Conservation (phyloP, 257 asterid species). For the Solanum bulbocastanum region DNA sequence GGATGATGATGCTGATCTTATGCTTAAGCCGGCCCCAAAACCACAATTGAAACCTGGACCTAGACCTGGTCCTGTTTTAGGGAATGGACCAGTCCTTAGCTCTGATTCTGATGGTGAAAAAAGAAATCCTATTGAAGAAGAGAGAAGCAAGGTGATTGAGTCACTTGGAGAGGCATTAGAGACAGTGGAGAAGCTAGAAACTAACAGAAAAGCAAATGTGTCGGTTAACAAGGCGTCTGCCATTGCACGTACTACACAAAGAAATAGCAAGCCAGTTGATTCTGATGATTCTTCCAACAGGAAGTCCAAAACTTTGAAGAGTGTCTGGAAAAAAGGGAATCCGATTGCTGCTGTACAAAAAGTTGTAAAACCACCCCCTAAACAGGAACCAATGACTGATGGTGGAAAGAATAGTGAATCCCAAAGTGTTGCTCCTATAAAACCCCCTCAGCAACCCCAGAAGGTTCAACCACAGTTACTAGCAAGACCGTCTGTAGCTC, state of each 20-base stretch:
- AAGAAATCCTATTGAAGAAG: slow-evolving; percentile 30
- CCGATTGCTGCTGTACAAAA: slow-evolving; percentile 61
- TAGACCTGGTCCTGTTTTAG: slow-evolving; percentile 31
- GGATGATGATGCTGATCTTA: slow-evolving; percentile 37
- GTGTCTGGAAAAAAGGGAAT: slow-evolving; percentile 97
- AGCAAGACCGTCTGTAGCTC: slow-evolving; percentile 69
- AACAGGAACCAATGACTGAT: slow-evolving; percentile 30
- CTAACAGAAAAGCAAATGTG: slow-evolving; percentile 32
- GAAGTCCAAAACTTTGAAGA: slow-evolving; percentile 52
- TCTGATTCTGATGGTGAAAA: slow-evolving; percentile 28
- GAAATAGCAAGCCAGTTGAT: slow-evolving; percentile 40
- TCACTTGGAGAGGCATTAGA: slow-evolving; percentile 83
- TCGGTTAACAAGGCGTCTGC: slow-evolving; percentile 34
- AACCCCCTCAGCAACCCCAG: slow-evolving; percentile 49
- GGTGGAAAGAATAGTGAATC: slow-evolving; percentile 25
- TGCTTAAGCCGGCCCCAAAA: slow-evolving; percentile 78
- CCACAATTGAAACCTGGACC: slow-evolving; percentile 59
- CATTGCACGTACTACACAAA: slow-evolving; percentile 21
- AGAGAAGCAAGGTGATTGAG: slow-evolving; percentile 57
- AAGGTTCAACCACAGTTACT: slow-evolving; percentile 53
- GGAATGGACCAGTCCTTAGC: slow-evolving; percentile 28
- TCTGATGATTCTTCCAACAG: slow-evolving; percentile 21
- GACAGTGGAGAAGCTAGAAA: slow-evolving; percentile 83
- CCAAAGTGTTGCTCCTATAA: slow-evolving; percentile 31
- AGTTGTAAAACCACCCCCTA: slow-evolving; percentile 44